Conservation (phyloP, 345 rosid genomes). For the Dovyalis caffra region DNA sequence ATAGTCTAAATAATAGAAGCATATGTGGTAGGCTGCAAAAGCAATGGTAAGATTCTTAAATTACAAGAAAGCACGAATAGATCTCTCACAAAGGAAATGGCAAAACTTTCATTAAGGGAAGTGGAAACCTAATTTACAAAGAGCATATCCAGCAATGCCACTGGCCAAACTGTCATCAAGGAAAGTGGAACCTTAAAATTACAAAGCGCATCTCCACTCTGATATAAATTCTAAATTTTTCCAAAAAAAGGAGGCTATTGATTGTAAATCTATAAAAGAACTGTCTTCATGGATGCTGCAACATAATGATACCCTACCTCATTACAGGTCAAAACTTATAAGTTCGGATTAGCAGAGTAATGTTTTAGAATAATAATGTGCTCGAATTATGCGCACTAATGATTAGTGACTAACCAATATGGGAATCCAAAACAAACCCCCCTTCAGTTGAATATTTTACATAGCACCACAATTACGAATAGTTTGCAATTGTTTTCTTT, state of each 20-base stretch:
- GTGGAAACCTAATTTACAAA: neutral
- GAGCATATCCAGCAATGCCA: neutral
- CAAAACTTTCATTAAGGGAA: neutral
- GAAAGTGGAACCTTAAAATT: neutral
- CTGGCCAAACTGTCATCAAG: neutral
- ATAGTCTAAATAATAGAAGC: neutral
- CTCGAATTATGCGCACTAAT: neutral
- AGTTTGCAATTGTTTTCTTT: neutral
- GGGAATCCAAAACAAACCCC: neutral
- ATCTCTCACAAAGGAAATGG: neutral
- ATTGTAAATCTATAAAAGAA: neutral
- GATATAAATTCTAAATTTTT: neutral
- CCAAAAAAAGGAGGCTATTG: neutral
- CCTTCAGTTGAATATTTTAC: neutral
- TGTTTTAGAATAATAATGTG: neutral
- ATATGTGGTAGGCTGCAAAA: neutral
- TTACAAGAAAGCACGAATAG: neutral
- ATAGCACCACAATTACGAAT: neutral
- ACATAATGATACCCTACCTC: neutral
- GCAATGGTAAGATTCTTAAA: neutral
- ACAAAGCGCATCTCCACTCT: neutral
- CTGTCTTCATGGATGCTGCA: neutral
- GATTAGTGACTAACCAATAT: neutral
- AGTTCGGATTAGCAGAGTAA: neutral
- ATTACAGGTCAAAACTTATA: neutral